Percentiles rank a stretch among this genome's conserved stretches.
Evolutionary conservation across 305 asterid species (phyloP).

Genomic region (Stenogyne calaminthoides): DNA sequence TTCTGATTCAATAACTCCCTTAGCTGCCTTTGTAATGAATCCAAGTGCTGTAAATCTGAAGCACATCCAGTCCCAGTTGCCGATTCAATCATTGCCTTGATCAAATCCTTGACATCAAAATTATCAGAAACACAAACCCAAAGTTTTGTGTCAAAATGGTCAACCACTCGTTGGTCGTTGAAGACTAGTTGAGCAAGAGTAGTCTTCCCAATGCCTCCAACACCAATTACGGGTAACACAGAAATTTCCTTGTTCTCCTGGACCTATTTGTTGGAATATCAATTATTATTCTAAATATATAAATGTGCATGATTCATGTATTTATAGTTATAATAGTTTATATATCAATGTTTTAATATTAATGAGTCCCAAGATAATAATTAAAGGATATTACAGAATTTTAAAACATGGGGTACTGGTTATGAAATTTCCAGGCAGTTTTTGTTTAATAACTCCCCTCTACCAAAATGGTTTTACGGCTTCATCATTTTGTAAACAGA

Average conservation of each 20-base stretch:
- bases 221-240: not conserved
- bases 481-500: too few species aligned
- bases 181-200: constrained; percentile 27
- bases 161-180: not conserved
- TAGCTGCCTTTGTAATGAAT: not conserved
- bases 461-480: too few species aligned
- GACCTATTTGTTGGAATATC: not conserved
- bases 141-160: constrained; percentile 3
- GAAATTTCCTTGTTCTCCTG: not conserved
- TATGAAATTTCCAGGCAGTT: too few species aligned
- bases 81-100: constrained; percentile 27
- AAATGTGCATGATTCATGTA: too few species aligned
- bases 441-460: too few species aligned
- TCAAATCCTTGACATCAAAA: constrained; percentile 2
- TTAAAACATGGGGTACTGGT: too few species aligned
- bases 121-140: constrained; percentile 32
- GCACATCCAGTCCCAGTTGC: not conserved
- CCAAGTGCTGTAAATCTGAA: not conserved
- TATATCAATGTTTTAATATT: too few species aligned
- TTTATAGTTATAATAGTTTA: too few species aligned
- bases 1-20: constrained; percentile 15
- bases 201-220: constrained; percentile 31
- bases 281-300: too few species aligned
- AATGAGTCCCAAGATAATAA: too few species aligned
- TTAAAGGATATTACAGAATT: too few species aligned